Conservation (phyloP, 805 yeast genomes). For the Candida quercuum region DNA sequence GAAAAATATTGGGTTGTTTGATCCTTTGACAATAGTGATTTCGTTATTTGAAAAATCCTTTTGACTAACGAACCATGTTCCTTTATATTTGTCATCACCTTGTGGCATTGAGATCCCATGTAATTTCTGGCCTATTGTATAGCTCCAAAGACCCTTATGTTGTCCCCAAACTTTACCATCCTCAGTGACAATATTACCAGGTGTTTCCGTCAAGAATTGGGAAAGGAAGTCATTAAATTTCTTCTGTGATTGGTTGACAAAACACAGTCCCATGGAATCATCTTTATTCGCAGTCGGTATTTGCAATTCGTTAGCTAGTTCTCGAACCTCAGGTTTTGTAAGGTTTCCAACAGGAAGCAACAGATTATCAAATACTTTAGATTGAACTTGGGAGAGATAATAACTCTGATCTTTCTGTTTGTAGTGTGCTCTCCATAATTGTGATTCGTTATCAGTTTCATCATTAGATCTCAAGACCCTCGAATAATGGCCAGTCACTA, state of each 20-base stretch:
- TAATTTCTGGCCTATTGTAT: constrained; percentile 88
- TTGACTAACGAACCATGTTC: constrained; percentile 83
- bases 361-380: constrained; percentile 39
- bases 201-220: constrained; percentile 34
- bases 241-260: constrained; percentile 59
- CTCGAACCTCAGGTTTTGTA: constrained; percentile 68
- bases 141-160: constrained; percentile 89
- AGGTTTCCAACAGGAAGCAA: constrained; percentile 80
- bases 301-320: constrained; percentile 48
- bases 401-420: constrained; percentile 83
- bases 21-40: constrained; percentile 72
- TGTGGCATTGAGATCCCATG: constrained; percentile 79
- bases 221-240: constrained; percentile 51
- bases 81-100: constrained; percentile 67
- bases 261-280: constrained; percentile 93
- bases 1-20: constrained; percentile 51
- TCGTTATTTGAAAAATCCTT: constrained; percentile 64
- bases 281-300: constrained; percentile 72
- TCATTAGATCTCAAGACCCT: constrained; percentile 36
- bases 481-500: constrained; percentile 86
- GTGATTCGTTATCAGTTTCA: constrained; percentile 29
- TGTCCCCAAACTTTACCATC: constrained; percentile 73
- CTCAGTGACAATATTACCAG: constrained; percentile 76
- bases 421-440: constrained; percentile 54
- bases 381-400: constrained; percentile 66